These are phyloP conservation scores for Penicillium arizonense DNA, from an alignment of 495 filamentous ascomycete genomes.

Conservation along the genomic window DNA sequence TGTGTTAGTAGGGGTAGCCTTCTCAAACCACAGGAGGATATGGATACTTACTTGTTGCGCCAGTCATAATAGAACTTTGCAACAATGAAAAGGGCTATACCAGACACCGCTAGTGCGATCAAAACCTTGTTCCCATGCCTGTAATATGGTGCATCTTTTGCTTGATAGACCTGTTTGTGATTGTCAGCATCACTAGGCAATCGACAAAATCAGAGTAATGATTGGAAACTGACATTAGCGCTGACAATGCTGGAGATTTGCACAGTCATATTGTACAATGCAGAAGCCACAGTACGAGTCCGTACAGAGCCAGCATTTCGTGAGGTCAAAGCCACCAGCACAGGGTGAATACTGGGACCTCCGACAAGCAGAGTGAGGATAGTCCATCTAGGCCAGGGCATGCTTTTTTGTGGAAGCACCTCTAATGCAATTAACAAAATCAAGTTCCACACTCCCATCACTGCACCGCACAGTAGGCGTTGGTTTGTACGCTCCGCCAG, in stretches of 20 bases:
- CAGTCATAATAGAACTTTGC: slow-evolving; percentile 62
- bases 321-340: slow-evolving; percentile 65
- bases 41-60: slow-evolving; percentile 45
- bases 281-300: slow-evolving; percentile 58
- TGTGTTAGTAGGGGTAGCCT: background rate
- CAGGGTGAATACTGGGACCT: slow-evolving; percentile 59
- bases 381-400: slow-evolving; percentile 51
- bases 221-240: slow-evolving; percentile 42
- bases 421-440: slow-evolving; percentile 51
- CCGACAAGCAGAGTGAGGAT: slow-evolving; percentile 51
- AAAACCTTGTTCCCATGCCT: slow-evolving; percentile 62
- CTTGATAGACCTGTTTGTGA: slow-evolving; percentile 52
- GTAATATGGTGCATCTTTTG: slow-evolving; percentile 62
- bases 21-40: background rate
- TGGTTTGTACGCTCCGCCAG: slow-evolving; percentile 50
- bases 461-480: slow-evolving; percentile 46
- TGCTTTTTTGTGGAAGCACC: slow-evolving; percentile 27
- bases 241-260: slow-evolving; percentile 59
- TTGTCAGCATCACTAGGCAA: background rate
- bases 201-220: background rate
- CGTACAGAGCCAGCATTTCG: slow-evolving; percentile 63
- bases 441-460: slow-evolving; percentile 54
- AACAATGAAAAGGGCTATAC: slow-evolving; percentile 53
- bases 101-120: slow-evolving; percentile 50
- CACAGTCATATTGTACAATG: slow-evolving; percentile 71